These are phyloP conservation scores for Moesziomyces antarcticus DNA, from an alignment of 1,284 basidiomycete species.

Conservation along the genomic window DNA sequence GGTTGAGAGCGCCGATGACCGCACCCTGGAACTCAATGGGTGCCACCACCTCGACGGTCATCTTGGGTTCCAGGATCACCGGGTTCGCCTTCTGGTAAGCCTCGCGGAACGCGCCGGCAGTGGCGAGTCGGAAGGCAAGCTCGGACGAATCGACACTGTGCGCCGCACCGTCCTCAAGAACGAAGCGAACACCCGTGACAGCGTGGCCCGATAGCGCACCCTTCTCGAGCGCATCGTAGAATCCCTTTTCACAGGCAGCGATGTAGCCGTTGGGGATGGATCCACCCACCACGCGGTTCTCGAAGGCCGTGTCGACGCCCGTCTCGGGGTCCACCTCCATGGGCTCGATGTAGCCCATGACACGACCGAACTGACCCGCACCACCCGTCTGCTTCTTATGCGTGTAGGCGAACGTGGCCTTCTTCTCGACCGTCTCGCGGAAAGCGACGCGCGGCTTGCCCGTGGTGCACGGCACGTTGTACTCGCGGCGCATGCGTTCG, in stretches of 20 bases:
- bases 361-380: slow-evolving; percentile 94
- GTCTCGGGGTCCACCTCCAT: slow-evolving; percentile 83
- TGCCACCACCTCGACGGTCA: slow-evolving; percentile 97
- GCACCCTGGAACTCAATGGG: slow-evolving; percentile 96
- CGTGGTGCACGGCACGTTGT: slow-evolving; percentile 91
- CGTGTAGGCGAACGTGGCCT: slow-evolving; percentile 86
- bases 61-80: slow-evolving; percentile 93
- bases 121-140: slow-evolving; percentile 89
- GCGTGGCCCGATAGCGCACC: slow-evolving; percentile 89
- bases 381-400: slow-evolving; percentile 99
- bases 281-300: slow-evolving; percentile 89
- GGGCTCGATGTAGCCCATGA: slow-evolving; percentile 89
- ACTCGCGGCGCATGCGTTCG: slow-evolving; percentile 98
- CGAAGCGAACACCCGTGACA: slow-evolving; percentile 86
- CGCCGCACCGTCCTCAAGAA: slow-evolving; percentile 89
- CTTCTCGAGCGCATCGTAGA: slow-evolving; percentile 92
- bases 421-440: slow-evolving; percentile 89
- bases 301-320: slow-evolving; percentile 87
- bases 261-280: slow-evolving; percentile 92
- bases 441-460: slow-evolving; percentile 97
- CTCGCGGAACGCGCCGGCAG: slow-evolving; percentile 92
- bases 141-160: slow-evolving; percentile 98
- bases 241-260: slow-evolving; percentile 96
- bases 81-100: slow-evolving; percentile 82
- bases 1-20: slow-evolving; percentile 94